phyloP scores from a whole-genome alignment of 257 asterid genomes.

The Jasminum sambac region DNA sequence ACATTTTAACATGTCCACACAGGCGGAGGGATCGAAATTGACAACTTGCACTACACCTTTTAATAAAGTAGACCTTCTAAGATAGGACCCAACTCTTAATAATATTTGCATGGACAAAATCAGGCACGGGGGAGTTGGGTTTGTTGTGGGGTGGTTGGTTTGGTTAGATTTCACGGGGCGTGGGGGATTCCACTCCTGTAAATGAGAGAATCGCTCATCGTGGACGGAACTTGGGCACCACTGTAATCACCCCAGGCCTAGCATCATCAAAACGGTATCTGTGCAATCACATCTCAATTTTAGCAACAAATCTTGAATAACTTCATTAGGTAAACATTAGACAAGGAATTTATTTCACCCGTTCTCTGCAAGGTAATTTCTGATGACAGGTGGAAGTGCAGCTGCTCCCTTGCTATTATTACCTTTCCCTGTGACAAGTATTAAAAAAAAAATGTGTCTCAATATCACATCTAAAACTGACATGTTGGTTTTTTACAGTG shows the following conservation, averaged over 20 bases:
- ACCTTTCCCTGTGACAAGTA: slow-evolving; percentile 64
- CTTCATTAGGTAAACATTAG: not conserved
- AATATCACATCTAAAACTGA: slow-evolving; percentile 6
- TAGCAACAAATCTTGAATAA: not conserved
- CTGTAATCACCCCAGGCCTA: slow-evolving; percentile 64
- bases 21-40: no score
- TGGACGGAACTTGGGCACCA: slow-evolving; percentile 58
- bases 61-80: no score
- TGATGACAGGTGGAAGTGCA: slow-evolving; percentile 73
- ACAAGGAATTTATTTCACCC: slow-evolving; percentile 40
- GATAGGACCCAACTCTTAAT: no score
- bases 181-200: slow-evolving; percentile 1
- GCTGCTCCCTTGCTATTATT: slow-evolving; percentile 80
- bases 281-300: slow-evolving; percentile 29
- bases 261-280: slow-evolving; percentile 74
- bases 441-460: slow-evolving; percentile 5
- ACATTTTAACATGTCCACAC: no score
- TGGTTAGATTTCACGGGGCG: no score
- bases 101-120: no score
- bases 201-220: slow-evolving; percentile 20
- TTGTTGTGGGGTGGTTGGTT: no score
- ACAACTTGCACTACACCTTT: no score
- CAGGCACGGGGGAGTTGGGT: no score
- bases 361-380: slow-evolving; percentile 67
- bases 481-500: not conserved